phyloP scores from a whole-genome alignment of 257 asterid species.

The Nicotiana noctiflora region DNA sequence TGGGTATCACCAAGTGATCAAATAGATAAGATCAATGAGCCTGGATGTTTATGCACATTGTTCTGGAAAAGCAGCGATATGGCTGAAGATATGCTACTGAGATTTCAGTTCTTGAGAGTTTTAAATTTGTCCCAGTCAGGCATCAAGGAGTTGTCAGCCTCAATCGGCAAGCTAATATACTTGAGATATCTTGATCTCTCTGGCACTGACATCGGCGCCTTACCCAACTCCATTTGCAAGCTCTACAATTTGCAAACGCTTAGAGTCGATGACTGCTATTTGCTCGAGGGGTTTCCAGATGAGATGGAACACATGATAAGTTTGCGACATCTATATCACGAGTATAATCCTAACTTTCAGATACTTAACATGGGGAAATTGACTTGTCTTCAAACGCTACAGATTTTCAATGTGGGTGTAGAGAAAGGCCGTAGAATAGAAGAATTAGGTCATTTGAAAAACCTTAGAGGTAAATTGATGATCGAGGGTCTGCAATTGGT shows the following conservation, averaged over 20 bases:
- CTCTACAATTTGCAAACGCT: slow-evolving; percentile 18
- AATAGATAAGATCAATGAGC: background rate
- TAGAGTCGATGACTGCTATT: background rate
- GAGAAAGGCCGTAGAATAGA: no score
- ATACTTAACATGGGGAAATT: no score
- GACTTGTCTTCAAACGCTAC: no score
- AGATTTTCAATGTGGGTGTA: no score
- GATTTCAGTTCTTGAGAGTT: no score
- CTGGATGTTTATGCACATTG: background rate
- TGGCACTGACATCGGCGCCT: background rate
- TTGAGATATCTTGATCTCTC: background rate
- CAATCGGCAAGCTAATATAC: slow-evolving; percentile 9
- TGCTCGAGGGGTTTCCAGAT: background rate
- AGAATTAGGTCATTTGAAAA: no score
- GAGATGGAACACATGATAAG: slow-evolving; percentile 9
- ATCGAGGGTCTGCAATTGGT: no score
- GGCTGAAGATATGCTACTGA: background rate
- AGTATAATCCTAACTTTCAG: no score
- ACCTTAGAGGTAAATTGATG: no score
- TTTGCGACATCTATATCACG: background rate
- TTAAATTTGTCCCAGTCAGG: no score
- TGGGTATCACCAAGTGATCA: background rate
- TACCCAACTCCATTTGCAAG: slow-evolving; percentile 11
- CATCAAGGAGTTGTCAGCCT: slow-evolving; percentile 2
- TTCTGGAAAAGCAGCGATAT: background rate